Evolutionary conservation across 305 asterid species (phyloP).

Genomic region (Rubia peregrina): DNA sequence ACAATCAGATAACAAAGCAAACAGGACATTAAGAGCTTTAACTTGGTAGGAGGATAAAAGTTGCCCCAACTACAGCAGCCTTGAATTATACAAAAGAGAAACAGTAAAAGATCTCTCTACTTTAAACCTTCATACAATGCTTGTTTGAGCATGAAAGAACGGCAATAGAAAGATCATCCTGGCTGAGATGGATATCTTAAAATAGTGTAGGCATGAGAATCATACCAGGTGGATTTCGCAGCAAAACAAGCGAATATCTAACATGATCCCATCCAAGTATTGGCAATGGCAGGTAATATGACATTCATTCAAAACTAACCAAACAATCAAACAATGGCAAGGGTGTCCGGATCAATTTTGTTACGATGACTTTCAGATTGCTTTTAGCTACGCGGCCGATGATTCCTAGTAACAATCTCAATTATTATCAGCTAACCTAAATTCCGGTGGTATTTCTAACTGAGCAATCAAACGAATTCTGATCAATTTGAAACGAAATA

Average conservation of each 20-base stretch:
- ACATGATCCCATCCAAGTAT: background rate
- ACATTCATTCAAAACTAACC: background rate
- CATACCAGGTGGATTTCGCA: background rate
- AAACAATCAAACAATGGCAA: background rate
- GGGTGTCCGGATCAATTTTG: background rate
- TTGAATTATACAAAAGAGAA: background rate
- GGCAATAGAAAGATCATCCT: background rate
- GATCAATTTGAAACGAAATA: background rate
- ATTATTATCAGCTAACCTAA: background rate
- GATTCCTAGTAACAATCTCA: background rate
- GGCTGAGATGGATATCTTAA: background rate
- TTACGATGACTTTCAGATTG: background rate
- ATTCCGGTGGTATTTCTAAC: conserved; percentile 15
- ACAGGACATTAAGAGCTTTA: background rate
- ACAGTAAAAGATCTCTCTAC: background rate
- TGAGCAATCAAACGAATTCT: conserved; percentile 19
- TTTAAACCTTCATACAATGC: background rate
- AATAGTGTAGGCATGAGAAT: background rate
- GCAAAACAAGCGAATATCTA: background rate
- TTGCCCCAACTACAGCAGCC: background rate
- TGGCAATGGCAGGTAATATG: background rate
- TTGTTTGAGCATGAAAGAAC: background rate
- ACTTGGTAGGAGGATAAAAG: background rate
- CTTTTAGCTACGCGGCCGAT: too few relatives aligned
- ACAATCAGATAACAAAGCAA: background rate